These are phyloP conservation scores for Amphibolis antarctica DNA, from an alignment of 106 monocot species.

Conservation along the genomic window DNA sequence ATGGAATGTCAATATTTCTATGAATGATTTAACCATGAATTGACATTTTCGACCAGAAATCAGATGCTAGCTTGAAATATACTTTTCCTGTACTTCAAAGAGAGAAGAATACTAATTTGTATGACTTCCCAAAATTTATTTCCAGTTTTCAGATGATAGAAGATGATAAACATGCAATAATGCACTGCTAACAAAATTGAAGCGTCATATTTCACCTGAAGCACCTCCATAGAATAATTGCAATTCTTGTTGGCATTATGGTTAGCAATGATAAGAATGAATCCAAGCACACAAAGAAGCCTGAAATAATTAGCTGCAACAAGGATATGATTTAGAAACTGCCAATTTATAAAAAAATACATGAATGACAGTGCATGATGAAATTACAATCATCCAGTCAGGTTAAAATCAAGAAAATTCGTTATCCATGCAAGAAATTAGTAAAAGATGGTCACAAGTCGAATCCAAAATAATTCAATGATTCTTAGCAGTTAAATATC, in stretches of 20 bases:
- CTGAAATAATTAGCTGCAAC: slow-evolving; percentile 83
- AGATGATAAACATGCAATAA: background rate
- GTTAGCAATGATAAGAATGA: slow-evolving; percentile 83
- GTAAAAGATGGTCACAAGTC: no score
- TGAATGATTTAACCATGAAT: no score
- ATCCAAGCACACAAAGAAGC: slow-evolving; percentile 93
- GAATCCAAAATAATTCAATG: no score
- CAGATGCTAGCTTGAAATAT: no score
- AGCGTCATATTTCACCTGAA: slow-evolving; percentile 43
- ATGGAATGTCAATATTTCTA: no score
- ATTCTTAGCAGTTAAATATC: no score
- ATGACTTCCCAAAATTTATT: background rate
- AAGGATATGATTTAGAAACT: background rate
- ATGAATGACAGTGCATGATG: background rate
- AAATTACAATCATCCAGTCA: background rate
- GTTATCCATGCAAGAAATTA: no score
- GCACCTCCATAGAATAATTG: slow-evolving; percentile 51
- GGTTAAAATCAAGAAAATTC: no score
- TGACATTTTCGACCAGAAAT: no score
- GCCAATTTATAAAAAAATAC: background rate
- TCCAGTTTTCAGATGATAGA: background rate
- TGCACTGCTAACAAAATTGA: background rate
- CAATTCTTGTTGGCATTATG: slow-evolving; percentile 89
- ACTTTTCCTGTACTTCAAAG: background rate
- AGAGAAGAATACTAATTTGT: no score